phyloP scores from a whole-genome alignment of 148 eudicot genomes.

The Agrostemma githago region DNA sequence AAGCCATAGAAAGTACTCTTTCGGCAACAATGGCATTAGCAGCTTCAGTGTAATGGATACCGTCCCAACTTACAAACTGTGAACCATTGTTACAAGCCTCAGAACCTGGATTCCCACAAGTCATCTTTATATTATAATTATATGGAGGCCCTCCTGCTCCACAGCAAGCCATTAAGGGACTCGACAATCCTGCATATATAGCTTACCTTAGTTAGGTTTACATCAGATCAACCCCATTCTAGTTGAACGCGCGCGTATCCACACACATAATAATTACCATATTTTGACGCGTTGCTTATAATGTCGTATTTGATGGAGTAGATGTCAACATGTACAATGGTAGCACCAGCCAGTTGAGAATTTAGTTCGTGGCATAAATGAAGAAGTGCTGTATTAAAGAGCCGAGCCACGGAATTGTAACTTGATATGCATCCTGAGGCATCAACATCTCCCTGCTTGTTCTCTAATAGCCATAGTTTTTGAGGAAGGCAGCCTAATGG shows the following conservation, averaged over 20 bases:
- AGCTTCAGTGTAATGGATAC: slow-evolving; percentile 82
- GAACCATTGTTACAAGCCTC: slow-evolving; percentile 57
- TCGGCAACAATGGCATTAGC: slow-evolving; percentile 65
- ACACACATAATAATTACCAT: slow-evolving; percentile 46
- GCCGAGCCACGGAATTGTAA: slow-evolving; percentile 59
- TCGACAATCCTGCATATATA: slow-evolving; percentile 52
- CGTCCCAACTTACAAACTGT: slow-evolving; percentile 71
- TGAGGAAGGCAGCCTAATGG: slow-evolving; percentile 95
- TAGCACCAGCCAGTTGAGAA: slow-evolving; percentile 57
- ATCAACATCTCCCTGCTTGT: slow-evolving; percentile 42
- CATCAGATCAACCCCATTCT: not conserved
- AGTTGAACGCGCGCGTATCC: not conserved
- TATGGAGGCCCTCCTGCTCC: slow-evolving; percentile 90
- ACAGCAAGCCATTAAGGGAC: slow-evolving; percentile 83
- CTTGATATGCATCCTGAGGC: slow-evolving; percentile 57
- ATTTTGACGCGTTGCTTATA: slow-evolving; percentile 55
- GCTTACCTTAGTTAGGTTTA: not conserved
- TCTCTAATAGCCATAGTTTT: slow-evolving; percentile 49
- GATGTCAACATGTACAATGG: slow-evolving; percentile 71
- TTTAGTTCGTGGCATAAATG: slow-evolving; percentile 48
- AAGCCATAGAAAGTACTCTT: slow-evolving; percentile 58
- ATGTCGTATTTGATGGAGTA: slow-evolving; percentile 81
- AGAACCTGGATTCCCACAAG: slow-evolving; percentile 62
- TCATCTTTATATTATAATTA: slow-evolving; percentile 54
- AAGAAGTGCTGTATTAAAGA: slow-evolving; percentile 60